A percentile compares a stretch with the other conserved stretches of the same genome.
Conservation (phyloP, 768 basidiomycete species). For the Phaffia tasmanica region DNA sequence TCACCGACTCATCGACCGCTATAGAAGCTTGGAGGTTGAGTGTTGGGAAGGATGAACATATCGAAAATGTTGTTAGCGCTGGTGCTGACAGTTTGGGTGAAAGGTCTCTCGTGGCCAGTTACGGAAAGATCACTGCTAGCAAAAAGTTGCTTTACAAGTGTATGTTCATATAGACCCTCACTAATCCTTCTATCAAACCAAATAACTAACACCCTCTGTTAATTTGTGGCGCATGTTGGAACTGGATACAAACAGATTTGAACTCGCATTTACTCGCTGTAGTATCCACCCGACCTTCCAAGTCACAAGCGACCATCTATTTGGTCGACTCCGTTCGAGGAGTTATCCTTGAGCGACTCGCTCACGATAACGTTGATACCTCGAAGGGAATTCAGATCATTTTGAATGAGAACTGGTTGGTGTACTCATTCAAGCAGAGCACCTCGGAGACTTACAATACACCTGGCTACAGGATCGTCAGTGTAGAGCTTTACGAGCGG, state of each 20-base stretch:
- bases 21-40: constrained; percentile 48
- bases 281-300: constrained; percentile 26
- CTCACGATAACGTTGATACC: constrained; percentile 41
- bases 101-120: constrained; percentile 50
- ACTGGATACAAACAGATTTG: constrained; percentile 42
- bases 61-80: constrained; percentile 47
- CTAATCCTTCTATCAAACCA: not conserved
- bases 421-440: constrained; percentile 67
- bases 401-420: constrained; percentile 83
- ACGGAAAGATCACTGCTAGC: constrained; percentile 76
- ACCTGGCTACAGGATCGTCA: constrained; percentile 63
- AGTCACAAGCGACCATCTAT: constrained; percentile 52
- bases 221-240: not conserved
- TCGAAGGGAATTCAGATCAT: constrained; percentile 45
- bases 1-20: constrained; percentile 4
- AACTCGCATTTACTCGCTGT: constrained; percentile 67
- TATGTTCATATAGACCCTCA: no score
- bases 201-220: not conserved
- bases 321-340: constrained; percentile 74
- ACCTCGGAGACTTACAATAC: constrained; percentile 43
- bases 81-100: constrained; percentile 20
- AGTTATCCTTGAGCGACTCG: constrained; percentile 55
- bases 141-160: constrained; percentile 83
- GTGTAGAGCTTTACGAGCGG: constrained; percentile 84
- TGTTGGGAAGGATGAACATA: constrained; percentile 49